phyloP scores from a whole-genome alignment of 306 rosid genomes.

The Begonia loranthoides region DNA sequence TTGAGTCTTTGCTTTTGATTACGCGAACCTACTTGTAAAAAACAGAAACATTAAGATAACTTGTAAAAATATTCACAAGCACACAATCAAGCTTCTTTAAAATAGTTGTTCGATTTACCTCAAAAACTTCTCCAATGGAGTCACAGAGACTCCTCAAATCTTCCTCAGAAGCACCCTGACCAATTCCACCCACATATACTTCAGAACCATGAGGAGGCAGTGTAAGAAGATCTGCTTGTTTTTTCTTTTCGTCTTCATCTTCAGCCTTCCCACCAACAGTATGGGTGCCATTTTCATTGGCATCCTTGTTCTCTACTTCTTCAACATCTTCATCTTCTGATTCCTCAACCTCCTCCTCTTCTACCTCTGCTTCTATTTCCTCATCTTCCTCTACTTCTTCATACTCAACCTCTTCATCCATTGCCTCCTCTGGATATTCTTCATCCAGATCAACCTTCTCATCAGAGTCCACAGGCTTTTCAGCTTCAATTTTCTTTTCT shows the following conservation, averaged over 20 bases:
- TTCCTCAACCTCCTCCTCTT: slow-evolving; percentile 35
- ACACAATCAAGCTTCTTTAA: slow-evolving; percentile 2
- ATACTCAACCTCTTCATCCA: slow-evolving; percentile 76
- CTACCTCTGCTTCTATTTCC: slow-evolving; percentile 62
- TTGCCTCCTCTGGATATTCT: slow-evolving; percentile 57
- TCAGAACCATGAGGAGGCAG: slow-evolving; percentile 98
- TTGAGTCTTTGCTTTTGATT: slow-evolving; percentile 72
- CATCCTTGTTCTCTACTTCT: slow-evolving; percentile 33
- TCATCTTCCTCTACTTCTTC: slow-evolving; percentile 89
- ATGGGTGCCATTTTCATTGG: slow-evolving; percentile 12
- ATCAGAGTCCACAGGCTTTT: slow-evolving; percentile 55
- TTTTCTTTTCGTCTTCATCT: slow-evolving; percentile 55
- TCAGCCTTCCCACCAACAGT: slow-evolving; percentile 13
- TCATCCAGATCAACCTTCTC: slow-evolving; percentile 71
- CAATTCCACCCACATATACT: slow-evolving; percentile 89
- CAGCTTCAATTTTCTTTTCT: slow-evolving; percentile 18
- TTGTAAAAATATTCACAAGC: slow-evolving; percentile 8
- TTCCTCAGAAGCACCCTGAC: slow-evolving; percentile 47
- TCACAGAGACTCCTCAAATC: slow-evolving; percentile 64
- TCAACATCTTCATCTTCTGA: slow-evolving; percentile 17
- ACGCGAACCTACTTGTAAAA: slow-evolving; percentile 91
- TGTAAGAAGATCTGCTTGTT: slow-evolving; percentile 73
- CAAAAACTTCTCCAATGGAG: slow-evolving; percentile 62
- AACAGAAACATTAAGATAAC: too few species aligned
- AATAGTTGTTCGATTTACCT: slow-evolving; percentile 36